phyloP scores from a whole-genome alignment of 345 rosid genomes.

The Eucalyptus coolabah region DNA sequence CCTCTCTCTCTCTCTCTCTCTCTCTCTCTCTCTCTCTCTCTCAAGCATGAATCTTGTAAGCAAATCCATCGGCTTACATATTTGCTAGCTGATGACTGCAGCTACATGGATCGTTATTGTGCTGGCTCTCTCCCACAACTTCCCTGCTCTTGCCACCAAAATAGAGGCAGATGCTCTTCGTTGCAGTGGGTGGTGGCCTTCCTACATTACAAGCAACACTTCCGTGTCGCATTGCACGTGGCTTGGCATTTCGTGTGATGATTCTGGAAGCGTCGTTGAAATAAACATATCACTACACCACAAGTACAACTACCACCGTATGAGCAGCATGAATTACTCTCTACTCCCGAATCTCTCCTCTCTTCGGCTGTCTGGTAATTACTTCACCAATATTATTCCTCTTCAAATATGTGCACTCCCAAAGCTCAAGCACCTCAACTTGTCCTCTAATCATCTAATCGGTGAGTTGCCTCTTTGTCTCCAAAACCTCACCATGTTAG shows the following conservation, averaged over 20 bases:
- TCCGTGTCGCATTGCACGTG: rapidly evolving
- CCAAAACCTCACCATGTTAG: too few species aligned
- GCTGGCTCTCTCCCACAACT: not conserved
- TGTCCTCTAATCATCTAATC: rapidly evolving
- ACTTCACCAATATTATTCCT: rapidly evolving
- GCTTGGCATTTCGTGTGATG: rapidly evolving
- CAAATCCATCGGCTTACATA: not conserved
- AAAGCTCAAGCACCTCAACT: too few species aligned
- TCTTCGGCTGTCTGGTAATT: rapidly evolving
- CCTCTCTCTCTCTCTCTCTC: not conserved
- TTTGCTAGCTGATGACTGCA: not conserved
- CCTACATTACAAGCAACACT: rapidly evolving
- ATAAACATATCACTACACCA: rapidly evolving
- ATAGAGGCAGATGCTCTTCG: not conserved
- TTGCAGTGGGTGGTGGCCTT: rapidly evolving
- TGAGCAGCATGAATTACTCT: constrained; percentile 1
- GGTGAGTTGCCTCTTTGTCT: too few species aligned
- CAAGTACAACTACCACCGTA: not conserved
- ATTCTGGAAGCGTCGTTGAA: not conserved
- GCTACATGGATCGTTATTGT: not conserved
- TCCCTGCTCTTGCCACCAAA: not conserved
- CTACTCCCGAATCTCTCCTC: not conserved
- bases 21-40: not conserved
- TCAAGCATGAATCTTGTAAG: not conserved
- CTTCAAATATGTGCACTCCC: too few species aligned